Base-by-base conservation (phyloP, 176 grass and related monocot genomes). In the Musa itinerans region DNA sequence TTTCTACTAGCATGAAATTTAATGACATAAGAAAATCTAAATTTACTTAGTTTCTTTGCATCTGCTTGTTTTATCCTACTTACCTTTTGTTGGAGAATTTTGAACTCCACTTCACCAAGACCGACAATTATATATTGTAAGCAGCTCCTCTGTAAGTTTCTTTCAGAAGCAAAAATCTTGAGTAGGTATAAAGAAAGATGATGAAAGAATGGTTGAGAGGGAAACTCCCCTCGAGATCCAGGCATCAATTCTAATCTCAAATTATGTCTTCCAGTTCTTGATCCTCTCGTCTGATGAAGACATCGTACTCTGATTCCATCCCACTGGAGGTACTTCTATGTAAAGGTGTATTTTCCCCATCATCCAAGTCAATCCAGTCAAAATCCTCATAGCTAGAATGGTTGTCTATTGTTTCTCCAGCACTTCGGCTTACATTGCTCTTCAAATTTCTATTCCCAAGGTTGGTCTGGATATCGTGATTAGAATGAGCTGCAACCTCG, bases 341-440 rank as follows among this genome's bases (percentile, higher is more conserved):
- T 77, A 91, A 71, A 11, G 88, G 86, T 80, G 84, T 77, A 73
- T 76, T 86, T 75, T 93, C 94, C 79, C 90, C 94, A 52, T 98
- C 89, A 80, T 98, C 94, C 69, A 89, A 76, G 64, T 98, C 88
- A 63, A 78, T 87, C 89, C 87, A 86, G 74, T 91, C 88, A 1
- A 90, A 75, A 0, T 83, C 84, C 1, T 65, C 69, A 53, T 89
- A 81, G 83, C 23, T 81, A 75, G 76, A 79, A 72, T 51, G 84
- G 70, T 77, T 81, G 17, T 88, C 74, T 10, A 58, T 51, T 75
- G 23, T 75, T 62, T 75, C 79, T 71, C 74, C 73, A 75, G 24
- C 65, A 79, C 2, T 52, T 58, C 49, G 87, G 17, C 65, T 82
- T 52, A 70, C 65, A 57, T 74, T 52, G 25, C 59, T 20, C 66